Evolutionary conservation across 768 basidiomycete species (phyloP), one percentile per base, ranked within the genome.

Genomic region (Collybia mongolica): DNA sequence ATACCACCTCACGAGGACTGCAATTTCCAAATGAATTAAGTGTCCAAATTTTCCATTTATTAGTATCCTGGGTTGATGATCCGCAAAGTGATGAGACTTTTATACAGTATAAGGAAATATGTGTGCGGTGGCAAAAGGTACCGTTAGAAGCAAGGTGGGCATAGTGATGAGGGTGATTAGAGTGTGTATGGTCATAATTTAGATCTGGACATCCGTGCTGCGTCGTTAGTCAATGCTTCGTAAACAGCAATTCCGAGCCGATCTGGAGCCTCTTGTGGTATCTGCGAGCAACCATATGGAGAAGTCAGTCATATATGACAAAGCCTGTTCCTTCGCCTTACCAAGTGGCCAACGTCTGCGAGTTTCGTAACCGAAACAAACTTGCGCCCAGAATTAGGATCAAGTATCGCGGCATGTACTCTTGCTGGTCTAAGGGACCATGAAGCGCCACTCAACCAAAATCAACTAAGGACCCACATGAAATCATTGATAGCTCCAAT

Each of bases 401-500:
- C 59, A 11, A 64, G 51, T 28, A 72, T 59, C 3, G 66, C 68
- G 9, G 51, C 48, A 49, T 70, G 66, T 6, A 70, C 64, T 7
- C 62, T 56, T 40, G 56, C 49, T 11, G 69, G 65, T 32, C 71
- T 72, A 52, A 6, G 37, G 29, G 12, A 12, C 47, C 26, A 37
- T 24, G 5, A 23, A 24, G 38, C 1, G 46, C 26, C 35, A 11
- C 39, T 23, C n/a, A 24, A 29, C 26, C 9, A 28, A 26, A 12
- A 28, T n/a, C 7, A 36, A 41, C 17, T 14, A 47, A 5, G 18
- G n/a, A 61, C 79, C 29, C 43, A 81, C 84, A 86, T 70, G 55
- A 76, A 77, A 55, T 86, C 82, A 19, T 74, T 67, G 23, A 72
- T 64, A 15, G 60, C 65, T 8, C 81, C 84, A 28, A 84, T 69